These are phyloP conservation scores for Leptodermis oblonga DNA, from an alignment of 257 asterid genomes.

Conservation along the genomic window DNA sequence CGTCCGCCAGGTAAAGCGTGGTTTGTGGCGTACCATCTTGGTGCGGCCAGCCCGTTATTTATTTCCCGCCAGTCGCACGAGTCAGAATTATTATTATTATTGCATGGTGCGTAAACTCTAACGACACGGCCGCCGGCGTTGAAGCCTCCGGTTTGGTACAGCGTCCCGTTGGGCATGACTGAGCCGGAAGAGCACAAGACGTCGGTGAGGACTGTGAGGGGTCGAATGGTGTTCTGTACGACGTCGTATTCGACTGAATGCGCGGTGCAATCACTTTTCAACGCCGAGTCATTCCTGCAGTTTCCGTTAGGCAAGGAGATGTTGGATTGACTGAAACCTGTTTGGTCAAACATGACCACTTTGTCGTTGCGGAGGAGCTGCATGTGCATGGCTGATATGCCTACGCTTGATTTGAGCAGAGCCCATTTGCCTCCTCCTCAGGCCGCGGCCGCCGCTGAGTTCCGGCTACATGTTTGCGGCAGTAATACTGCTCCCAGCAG, in stretches of 20 bases:
- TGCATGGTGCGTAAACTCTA: conserved; percentile 32
- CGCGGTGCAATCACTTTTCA: conserved; percentile 40
- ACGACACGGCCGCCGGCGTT: conserved; percentile 38
- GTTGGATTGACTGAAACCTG: conserved; percentile 45
- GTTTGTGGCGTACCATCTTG: conserved; percentile 48
- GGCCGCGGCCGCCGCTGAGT: conserved; percentile 12
- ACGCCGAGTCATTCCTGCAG: conserved; percentile 31
- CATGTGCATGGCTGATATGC: conserved; percentile 61
- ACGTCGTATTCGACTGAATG: conserved; percentile 54
- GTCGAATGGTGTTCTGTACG: conserved; percentile 28
- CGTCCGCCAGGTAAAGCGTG: conserved; percentile 35
- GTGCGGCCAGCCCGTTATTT: neutral
- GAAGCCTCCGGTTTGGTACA: conserved; percentile 48
- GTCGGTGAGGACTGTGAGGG: conserved; percentile 40
- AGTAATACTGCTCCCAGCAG: neutral
- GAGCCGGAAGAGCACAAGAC: conserved; percentile 55
- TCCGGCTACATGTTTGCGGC: neutral
- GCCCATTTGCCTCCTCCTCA: conserved; percentile 36
- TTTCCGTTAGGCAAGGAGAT: conserved; percentile 32
- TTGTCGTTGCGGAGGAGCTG: conserved; percentile 47
- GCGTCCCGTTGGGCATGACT: conserved; percentile 29
- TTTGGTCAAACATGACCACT: conserved; percentile 43
- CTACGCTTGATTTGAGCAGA: conserved; percentile 30
- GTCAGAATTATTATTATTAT: too few relatives aligned
- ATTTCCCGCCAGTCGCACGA: conserved; percentile 38